Percentiles rank a stretch among this genome's conserved stretches.
These are phyloP conservation scores for Ceratocystis colombiana DNA, from an alignment of 2,329 filamentous ascomycete species.

Conservation along the genomic window DNA sequence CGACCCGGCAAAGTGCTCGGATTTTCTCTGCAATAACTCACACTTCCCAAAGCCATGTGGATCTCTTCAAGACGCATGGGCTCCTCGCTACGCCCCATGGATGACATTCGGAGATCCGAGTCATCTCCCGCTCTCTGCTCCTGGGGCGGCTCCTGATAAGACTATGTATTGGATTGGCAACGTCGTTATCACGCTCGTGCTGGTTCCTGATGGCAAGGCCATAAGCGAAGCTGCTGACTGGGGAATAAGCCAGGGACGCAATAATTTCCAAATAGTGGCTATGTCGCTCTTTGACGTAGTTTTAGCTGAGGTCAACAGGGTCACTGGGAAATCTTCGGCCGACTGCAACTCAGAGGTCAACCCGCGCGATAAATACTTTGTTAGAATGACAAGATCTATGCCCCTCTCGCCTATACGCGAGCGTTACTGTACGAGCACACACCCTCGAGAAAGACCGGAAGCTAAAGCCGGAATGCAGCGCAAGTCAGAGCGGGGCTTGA, in stretches of 20 bases:
- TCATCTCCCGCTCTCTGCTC: not conserved
- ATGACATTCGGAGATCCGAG: not conserved
- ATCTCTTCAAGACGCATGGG: not conserved
- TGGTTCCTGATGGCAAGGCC: constrained; percentile 25
- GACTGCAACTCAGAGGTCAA: no score
- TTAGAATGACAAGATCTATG: not conserved
- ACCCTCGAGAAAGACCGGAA: constrained; percentile 25
- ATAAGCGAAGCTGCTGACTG: constrained; percentile 26
- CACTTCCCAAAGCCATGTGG: not conserved
- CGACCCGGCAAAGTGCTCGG: not conserved
- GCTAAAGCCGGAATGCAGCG: constrained; percentile 16
- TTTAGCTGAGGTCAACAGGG: constrained; percentile 27
- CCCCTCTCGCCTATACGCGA: not conserved
- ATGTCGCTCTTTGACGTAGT: constrained; percentile 27
- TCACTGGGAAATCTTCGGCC: not conserved
- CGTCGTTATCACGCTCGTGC: constrained; percentile 25
- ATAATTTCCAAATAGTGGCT: constrained; percentile 27
- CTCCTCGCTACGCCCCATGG: not conserved
- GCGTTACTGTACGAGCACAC: constrained; percentile 25
- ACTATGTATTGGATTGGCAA: constrained; percentile 26
- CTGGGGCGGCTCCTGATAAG: constrained; percentile 12
- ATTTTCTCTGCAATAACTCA: not conserved
- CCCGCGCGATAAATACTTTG: not conserved
- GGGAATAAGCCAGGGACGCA: constrained; percentile 26
- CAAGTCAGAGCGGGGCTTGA: not conserved